Evolutionary conservation across 345 rosid genomes (phyloP).

Genomic region (Moricandia arvensis): DNA sequence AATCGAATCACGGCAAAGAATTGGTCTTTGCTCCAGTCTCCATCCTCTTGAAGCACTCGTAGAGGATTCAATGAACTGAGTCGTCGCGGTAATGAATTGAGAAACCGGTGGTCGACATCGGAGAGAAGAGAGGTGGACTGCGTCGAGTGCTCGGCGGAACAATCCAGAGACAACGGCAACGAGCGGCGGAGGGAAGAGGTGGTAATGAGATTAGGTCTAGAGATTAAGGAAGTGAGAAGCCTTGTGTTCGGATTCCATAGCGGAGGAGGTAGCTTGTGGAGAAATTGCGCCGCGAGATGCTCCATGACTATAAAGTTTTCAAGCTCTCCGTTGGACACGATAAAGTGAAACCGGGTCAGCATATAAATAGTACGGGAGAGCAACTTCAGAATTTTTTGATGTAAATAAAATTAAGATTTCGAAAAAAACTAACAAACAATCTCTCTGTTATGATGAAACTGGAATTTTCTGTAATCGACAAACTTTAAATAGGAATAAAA

Average conservation of each 20-base stretch:
- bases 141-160: slow-evolving; percentile 7
- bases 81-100: slow-evolving; percentile 41
- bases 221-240: slow-evolving; percentile 6
- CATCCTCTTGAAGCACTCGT: slow-evolving; percentile 55
- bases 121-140: slow-evolving; percentile 45
- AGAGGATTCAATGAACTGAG: slow-evolving; percentile 53
- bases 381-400: too few relatives aligned
- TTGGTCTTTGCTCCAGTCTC: slow-evolving; percentile 60
- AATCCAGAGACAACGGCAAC: slow-evolving; percentile 13
- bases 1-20: slow-evolving; percentile 58
- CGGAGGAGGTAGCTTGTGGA: slow-evolving; percentile 16
- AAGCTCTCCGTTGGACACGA: too few relatives aligned
- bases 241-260: slow-evolving; percentile 14
- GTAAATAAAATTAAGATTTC: too few relatives aligned
- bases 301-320: too few relatives aligned
- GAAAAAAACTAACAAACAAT: too few relatives aligned
- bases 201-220: slow-evolving; percentile 15
- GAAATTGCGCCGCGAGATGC: too few relatives aligned
- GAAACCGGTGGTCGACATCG: slow-evolving; percentile 37
- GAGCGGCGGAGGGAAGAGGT: slow-evolving; percentile 19
- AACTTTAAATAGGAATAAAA: too few relatives aligned
- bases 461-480: too few relatives aligned
- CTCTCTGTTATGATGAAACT: too few relatives aligned
- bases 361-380: too few relatives aligned
- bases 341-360: too few relatives aligned